phyloP scores from a whole-genome alignment of 805 yeast species.

The Cyberlindnera americana region DNA sequence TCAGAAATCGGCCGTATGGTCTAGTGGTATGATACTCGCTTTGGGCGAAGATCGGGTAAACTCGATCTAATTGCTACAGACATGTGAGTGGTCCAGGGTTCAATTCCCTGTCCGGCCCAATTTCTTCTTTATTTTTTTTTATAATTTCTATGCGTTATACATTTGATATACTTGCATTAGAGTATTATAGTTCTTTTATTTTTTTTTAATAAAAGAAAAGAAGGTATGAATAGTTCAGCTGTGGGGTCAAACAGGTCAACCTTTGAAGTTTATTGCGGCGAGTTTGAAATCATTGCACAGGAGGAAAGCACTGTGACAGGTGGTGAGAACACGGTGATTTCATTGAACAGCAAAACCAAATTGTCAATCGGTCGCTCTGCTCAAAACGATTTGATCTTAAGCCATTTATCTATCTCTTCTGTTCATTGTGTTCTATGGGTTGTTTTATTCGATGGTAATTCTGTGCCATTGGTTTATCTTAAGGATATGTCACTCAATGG shows the following conservation, averaged over 20 bases:
- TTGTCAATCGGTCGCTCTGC: constrained; percentile 43
- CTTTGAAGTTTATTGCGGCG: too few relatives aligned
- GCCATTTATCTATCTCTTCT: constrained; percentile 40
- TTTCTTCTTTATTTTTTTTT: constrained; percentile 12
- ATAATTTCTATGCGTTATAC: neutral
- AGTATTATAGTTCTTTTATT: too few relatives aligned
- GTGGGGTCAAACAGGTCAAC: too few relatives aligned
- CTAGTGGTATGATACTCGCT: constrained; percentile 34
- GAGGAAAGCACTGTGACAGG: too few relatives aligned
- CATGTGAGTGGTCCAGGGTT: constrained; percentile 34
- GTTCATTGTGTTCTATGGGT: constrained; percentile 48
- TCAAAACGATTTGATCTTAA: constrained; percentile 31
- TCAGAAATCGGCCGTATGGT: constrained; percentile 29
- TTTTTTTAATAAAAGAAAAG: too few relatives aligned
- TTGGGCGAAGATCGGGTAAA: constrained; percentile 27
- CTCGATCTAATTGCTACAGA: constrained; percentile 14
- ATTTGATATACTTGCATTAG: too few relatives aligned
- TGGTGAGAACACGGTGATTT: too few relatives aligned
- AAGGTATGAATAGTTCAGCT: too few relatives aligned
- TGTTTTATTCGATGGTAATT: constrained; percentile 45
- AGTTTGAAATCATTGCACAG: too few relatives aligned
- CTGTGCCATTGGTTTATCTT: constrained; percentile 45
- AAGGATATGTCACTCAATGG: constrained; percentile 53
- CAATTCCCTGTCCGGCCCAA: constrained; percentile 34
- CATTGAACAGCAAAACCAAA: constrained; percentile 30